Percentiles rank a stretch among this genome's conserved stretches.
phyloP scores from a whole-genome alignment of 371 early-diverging fungal genomes.

The Lichtheimia corymbifera region DNA sequence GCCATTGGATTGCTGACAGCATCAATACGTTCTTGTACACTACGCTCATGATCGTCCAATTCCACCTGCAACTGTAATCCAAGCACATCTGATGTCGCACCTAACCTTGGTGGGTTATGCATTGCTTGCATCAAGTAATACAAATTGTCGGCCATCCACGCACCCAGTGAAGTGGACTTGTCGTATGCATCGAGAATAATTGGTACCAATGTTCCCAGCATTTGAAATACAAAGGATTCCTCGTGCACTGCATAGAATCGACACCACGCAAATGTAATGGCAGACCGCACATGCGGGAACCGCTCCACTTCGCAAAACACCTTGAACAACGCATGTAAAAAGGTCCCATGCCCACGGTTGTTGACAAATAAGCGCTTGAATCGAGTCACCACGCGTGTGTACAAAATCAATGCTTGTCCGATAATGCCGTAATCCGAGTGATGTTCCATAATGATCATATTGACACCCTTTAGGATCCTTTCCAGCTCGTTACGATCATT shows the following conservation, averaged over 20 bases:
- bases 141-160: constrained; percentile 49
- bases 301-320: constrained; percentile 58
- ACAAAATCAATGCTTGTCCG: constrained; percentile 58
- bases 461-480: constrained; percentile 60
- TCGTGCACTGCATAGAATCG: constrained; percentile 67
- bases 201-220: constrained; percentile 65
- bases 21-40: constrained; percentile 47
- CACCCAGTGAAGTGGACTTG: constrained; percentile 35
- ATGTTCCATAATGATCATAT: constrained; percentile 55
- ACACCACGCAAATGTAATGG: constrained; percentile 60
- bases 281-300: constrained; percentile 44
- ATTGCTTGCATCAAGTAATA: constrained; percentile 47
- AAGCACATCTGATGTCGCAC: constrained; percentile 43
- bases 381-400: constrained; percentile 55
- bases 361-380: constrained; percentile 62
- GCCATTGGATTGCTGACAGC: constrained; percentile 43
- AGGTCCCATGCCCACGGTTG: constrained; percentile 61
- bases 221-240: constrained; percentile 70
- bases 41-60: constrained; percentile 49
- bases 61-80: constrained; percentile 52
- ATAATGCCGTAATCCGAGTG: constrained; percentile 58
- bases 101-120: constrained; percentile 39
- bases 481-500: constrained; percentile 60
- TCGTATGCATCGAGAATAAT: constrained; percentile 47
- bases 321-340: constrained; percentile 63